These are phyloP conservation scores for Dacryopinax spathularia DNA, from an alignment of 768 basidiomycete species.

Conservation along the genomic window DNA sequence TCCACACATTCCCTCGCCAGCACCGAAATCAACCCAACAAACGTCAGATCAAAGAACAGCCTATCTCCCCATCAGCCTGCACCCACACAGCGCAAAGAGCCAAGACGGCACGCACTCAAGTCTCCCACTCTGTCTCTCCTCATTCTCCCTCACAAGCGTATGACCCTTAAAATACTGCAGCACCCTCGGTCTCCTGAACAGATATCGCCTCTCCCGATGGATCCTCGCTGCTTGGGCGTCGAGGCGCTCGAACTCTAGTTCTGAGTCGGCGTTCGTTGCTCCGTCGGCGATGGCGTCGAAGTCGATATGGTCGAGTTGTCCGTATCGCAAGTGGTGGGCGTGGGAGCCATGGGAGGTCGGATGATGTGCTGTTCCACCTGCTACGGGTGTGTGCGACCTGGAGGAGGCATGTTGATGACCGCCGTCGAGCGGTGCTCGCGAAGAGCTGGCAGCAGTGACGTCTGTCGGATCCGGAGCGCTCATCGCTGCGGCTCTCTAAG, in stretches of 20 bases:
- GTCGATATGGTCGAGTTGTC: neutral
- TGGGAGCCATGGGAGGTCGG: neutral
- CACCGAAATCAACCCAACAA: slow-evolving; percentile 5
- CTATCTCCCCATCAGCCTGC: too few relatives aligned
- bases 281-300: neutral
- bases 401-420: neutral
- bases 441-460: neutral
- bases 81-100: too few relatives aligned
- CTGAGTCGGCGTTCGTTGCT: neutral
- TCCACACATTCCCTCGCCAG: slow-evolving; percentile 3
- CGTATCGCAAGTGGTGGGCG: neutral
- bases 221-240: slow-evolving; percentile 2
- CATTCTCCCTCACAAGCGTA: slow-evolving; percentile 20
- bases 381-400: neutral
- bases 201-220: slow-evolving; percentile 3
- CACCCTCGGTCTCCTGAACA: slow-evolving; percentile 2
- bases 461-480: neutral
- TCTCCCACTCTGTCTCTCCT: slow-evolving; percentile 13
- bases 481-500: neutral
- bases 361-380: neutral
- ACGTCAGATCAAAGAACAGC: slow-evolving; percentile 7
- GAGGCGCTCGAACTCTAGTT: neutral
- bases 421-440: neutral
- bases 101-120: neutral
- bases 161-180: slow-evolving; percentile 13